These are phyloP conservation scores for Lactifluus pinguis DNA, from an alignment of 768 basidiomycete species.

Conservation along the genomic window DNA sequence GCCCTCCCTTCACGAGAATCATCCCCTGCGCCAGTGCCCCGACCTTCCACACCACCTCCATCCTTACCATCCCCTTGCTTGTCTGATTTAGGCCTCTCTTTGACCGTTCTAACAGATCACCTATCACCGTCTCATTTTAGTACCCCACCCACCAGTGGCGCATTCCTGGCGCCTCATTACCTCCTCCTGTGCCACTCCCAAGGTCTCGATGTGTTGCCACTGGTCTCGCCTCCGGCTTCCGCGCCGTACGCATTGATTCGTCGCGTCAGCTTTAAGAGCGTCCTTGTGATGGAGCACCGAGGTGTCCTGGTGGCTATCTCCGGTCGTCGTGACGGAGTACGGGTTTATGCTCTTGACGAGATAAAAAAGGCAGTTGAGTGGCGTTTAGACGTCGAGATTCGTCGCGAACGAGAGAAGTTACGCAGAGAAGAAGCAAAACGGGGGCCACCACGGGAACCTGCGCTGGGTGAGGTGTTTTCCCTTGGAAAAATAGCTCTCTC, in stretches of 20 bases:
- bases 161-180: constrained; percentile 74
- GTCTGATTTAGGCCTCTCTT: constrained; percentile 63
- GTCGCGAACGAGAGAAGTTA: constrained; percentile 64
- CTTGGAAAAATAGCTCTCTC: constrained; percentile 20
- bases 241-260: constrained; percentile 79
- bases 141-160: constrained; percentile 66
- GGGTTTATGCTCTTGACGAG: constrained; percentile 83
- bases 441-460: constrained; percentile 26
- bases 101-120: constrained; percentile 57
- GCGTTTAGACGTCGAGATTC: constrained; percentile 74
- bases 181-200: constrained; percentile 79
- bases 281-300: constrained; percentile 90
- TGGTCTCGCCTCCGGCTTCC: constrained; percentile 60
- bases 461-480: constrained; percentile 22
- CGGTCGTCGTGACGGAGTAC: constrained; percentile 75
- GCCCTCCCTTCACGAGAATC: constrained; percentile 40
- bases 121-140: constrained; percentile 71
- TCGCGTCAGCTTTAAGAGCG: constrained; percentile 71
- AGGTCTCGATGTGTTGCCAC: constrained; percentile 78
- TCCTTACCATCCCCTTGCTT: constrained; percentile 61
- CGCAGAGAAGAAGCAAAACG: constrained; percentile 60
- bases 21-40: constrained; percentile 41
- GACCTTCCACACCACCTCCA: constrained; percentile 66
- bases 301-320: constrained; percentile 88
- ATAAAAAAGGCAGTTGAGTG: constrained; percentile 81